Evolutionary conservation across 768 basidiomycete genomes (phyloP).

Genomic region (Naganishia kalamii): DNA sequence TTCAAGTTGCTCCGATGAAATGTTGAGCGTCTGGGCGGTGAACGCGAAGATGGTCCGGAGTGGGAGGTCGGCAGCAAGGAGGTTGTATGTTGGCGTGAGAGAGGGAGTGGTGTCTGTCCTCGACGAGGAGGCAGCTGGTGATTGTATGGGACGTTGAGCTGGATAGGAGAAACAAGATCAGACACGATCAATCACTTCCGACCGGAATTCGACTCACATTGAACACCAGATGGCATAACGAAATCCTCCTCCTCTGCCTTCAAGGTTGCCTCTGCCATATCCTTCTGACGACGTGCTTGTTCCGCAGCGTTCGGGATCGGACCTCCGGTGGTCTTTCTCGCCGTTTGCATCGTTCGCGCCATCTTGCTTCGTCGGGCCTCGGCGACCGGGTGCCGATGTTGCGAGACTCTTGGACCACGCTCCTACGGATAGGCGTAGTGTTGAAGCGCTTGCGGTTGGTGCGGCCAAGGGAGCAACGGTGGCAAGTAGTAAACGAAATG

Average conservation of each 20-base stretch:
- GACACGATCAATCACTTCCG: too few species aligned
- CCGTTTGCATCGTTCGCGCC: not conserved
- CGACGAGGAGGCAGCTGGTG: not conserved
- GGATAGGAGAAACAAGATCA: too few species aligned
- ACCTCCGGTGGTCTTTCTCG: not conserved
- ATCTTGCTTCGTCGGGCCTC: not conserved
- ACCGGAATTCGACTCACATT: too few species aligned
- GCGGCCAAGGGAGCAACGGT: too few species aligned
- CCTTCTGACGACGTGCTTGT: too few species aligned
- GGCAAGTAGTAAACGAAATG: too few species aligned
- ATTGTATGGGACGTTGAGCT: too few species aligned
- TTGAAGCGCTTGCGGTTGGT: too few species aligned
- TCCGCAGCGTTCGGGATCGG: not conserved
- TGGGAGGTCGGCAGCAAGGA: not conserved
- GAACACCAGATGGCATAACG: too few species aligned
- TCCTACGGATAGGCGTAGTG: too few species aligned
- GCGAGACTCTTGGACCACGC: not conserved
- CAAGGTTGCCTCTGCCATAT: not conserved
- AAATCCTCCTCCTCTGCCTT: too few species aligned
- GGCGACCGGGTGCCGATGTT: not conserved
- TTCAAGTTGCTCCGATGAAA: not conserved
- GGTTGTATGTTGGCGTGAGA: not conserved
- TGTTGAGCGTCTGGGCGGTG: not conserved
- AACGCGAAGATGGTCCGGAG: not conserved
- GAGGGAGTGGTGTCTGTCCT: not conserved